Evolutionary conservation across 2,329 filamentous ascomycete genomes (phyloP).

Genomic region (Claviceps sp.): DNA sequence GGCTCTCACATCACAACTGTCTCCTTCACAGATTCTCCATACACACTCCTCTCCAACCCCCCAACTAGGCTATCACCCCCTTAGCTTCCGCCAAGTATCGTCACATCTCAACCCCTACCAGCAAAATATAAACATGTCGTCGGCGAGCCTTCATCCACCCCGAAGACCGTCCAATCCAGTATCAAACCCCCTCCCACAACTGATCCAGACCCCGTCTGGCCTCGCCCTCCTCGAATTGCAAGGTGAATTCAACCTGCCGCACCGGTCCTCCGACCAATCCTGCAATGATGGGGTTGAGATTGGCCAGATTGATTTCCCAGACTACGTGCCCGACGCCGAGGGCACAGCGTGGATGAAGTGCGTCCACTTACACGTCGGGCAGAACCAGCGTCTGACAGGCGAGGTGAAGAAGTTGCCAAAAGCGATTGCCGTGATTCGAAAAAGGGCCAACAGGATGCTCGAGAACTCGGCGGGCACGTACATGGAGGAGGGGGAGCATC

Average conservation of each 20-base stretch:
- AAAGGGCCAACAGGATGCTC: constrained; percentile 31
- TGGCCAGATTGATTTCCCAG: constrained; percentile 66
- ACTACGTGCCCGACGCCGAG: constrained; percentile 39
- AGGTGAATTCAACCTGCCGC: constrained; percentile 70
- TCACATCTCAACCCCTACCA: background rate
- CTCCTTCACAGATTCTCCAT: background rate
- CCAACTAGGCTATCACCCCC: background rate
- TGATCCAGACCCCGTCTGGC: constrained; percentile 80
- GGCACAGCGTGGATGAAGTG: constrained; percentile 75
- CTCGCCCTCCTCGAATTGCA: constrained; percentile 87
- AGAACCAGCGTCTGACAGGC: constrained; percentile 77
- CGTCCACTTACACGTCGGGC: constrained; percentile 77
- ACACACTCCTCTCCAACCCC: background rate
- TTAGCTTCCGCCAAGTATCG: background rate
- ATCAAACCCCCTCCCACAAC: constrained; percentile 54
- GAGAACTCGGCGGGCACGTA: constrained; percentile 27
- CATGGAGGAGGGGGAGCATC: constrained; percentile 28
- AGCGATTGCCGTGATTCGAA: constrained; percentile 65
- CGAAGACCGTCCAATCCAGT: constrained; percentile 11
- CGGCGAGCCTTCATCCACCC: constrained; percentile 28
- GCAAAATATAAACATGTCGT: constrained; percentile 17
- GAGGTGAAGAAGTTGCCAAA: constrained; percentile 78
- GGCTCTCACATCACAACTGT: background rate
- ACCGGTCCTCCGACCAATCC: constrained; percentile 18
- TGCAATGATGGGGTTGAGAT: constrained; percentile 28